A percentile compares a stretch with the other conserved stretches of the same genome.
phyloP scores from a whole-genome alignment of 345 rosid species.

The Hibiscus trionum region DNA sequence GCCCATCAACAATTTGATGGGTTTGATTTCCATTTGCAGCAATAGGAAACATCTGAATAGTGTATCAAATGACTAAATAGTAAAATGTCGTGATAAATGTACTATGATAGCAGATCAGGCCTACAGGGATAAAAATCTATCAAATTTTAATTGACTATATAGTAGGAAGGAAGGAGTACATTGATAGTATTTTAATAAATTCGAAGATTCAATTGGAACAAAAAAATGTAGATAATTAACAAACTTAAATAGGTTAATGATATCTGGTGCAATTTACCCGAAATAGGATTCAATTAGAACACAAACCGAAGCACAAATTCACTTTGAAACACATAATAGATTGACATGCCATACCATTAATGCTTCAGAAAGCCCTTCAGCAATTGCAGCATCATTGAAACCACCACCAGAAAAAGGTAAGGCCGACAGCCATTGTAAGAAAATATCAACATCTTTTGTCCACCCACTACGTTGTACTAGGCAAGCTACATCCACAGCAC shows the following conservation, averaged over 20 bases:
- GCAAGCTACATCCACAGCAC: conserved; percentile 43
- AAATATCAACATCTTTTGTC: conserved; percentile 78
- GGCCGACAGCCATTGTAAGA: conserved; percentile 72
- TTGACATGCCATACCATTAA: conserved; percentile 50
- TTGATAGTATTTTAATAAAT: neutral
- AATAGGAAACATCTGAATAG: conserved; percentile 59
- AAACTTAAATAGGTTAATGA: neutral
- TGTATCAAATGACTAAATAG: neutral
- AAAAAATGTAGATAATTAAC: neutral
- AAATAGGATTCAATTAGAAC: neutral
- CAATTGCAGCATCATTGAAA: conserved; percentile 89
- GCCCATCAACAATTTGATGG: conserved; percentile 57
- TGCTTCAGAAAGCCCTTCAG: conserved; percentile 97
- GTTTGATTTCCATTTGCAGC: conserved; percentile 51
- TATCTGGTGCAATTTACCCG: neutral
- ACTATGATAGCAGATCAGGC: neutral
- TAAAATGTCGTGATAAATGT: neutral
- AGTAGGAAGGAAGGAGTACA: neutral
- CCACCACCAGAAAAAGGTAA: conserved; percentile 88
- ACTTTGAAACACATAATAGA: conserved; percentile 1
- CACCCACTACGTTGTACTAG: conserved; percentile 90
- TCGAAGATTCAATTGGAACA: neutral
- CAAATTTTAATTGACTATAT: neutral
- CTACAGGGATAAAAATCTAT: neutral
- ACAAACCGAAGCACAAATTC: conserved; percentile 2